Base-by-base conservation (phyloP, 495 filamentous ascomycete species). In the Hypomontagnella monticulosa region DNA sequence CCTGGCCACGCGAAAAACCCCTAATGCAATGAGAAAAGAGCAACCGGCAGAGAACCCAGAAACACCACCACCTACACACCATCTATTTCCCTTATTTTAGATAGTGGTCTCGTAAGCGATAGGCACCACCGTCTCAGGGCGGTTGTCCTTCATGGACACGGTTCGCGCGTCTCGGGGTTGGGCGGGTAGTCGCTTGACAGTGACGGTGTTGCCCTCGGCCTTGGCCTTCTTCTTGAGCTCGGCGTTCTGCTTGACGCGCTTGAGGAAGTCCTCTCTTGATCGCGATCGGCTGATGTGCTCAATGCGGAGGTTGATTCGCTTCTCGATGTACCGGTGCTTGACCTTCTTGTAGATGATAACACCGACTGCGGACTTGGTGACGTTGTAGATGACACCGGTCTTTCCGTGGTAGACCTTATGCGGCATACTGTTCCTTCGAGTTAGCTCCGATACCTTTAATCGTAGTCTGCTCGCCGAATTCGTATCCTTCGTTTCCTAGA, bases 331-430 rank as follows among this genome's bases (percentile, higher is more conserved):
- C 70, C 95, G 91, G 87, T 97, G 93, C 83, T 90, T 89, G 78
- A 99, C 95, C 76, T 91, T 89, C 88, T 96, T 97, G 90, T 97
- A 93, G 79, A 99, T 89, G 83, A 97, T 96, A 79, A 99, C 91
- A 78, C 95, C 95, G 75, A 98, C 91, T 69, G 90, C 89, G 76
- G 86, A 90, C 86, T 97, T 96, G 78, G 94, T 97, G 70, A 97
- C 93, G 84, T 97, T 97, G 88, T 97, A 97, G 84, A 97, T 84
- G 72, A 97, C 91, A 76, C 93, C 93, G 66, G 93, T 97, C 90
- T 97, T 97, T 74, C 93, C 93, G 85, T 97, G 93, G 89, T 96
- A 97, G 83, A 96, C 90, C 86, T 97, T 97, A 89, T 94, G 91
- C 73, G 94, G 93, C 92, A 97, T 94, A 85, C 92, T 94, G 76